Conservation (phyloP, 2,329 filamentous ascomycete genomes). For the Neobulgaria alba region DNA sequence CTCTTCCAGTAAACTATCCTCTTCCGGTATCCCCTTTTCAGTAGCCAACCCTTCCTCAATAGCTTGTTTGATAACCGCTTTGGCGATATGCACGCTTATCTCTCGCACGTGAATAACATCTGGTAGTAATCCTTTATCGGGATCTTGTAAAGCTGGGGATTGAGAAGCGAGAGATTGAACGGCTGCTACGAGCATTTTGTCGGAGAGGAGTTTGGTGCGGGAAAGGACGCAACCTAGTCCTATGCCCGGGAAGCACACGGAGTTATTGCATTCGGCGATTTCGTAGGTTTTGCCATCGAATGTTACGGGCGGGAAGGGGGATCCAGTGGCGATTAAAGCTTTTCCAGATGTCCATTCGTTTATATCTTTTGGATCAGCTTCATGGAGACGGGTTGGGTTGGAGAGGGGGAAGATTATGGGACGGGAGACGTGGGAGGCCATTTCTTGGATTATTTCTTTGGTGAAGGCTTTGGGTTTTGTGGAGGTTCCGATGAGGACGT, state of each 20-base stretch:
- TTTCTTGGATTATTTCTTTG: constrained; percentile 62
- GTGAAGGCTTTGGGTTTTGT: constrained; percentile 71
- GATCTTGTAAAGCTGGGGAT: constrained; percentile 59
- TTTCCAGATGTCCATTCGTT: constrained; percentile 70
- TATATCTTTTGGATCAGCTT: constrained; percentile 70
- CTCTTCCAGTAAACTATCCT: constrained; percentile 28
- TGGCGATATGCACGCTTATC: constrained; percentile 70
- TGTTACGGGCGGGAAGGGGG: constrained; percentile 68
- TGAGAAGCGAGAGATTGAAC: constrained; percentile 62
- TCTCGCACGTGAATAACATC: constrained; percentile 66
- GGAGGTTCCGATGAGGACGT: constrained; percentile 77
- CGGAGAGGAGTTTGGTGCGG: constrained; percentile 57
- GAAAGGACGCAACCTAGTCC: constrained; percentile 70
- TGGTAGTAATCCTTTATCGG: constrained; percentile 60
- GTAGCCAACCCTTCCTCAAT: constrained; percentile 60
- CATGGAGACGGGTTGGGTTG: constrained; percentile 77
- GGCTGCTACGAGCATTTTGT: constrained; percentile 75
- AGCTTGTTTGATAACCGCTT: constrained; percentile 64
- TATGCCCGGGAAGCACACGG: constrained; percentile 76
- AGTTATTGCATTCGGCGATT: constrained; percentile 81
- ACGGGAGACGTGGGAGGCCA: constrained; percentile 62
- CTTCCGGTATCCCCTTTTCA: constrained; percentile 53
- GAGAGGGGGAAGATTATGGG: constrained; percentile 78
- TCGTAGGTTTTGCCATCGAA: constrained; percentile 42
- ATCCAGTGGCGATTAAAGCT: constrained; percentile 74